A percentile compares a stretch with the other conserved stretches of the same genome.
phyloP scores from a whole-genome alignment of 352 stramenopile genomes.

The Phytopythium aichiense region DNA sequence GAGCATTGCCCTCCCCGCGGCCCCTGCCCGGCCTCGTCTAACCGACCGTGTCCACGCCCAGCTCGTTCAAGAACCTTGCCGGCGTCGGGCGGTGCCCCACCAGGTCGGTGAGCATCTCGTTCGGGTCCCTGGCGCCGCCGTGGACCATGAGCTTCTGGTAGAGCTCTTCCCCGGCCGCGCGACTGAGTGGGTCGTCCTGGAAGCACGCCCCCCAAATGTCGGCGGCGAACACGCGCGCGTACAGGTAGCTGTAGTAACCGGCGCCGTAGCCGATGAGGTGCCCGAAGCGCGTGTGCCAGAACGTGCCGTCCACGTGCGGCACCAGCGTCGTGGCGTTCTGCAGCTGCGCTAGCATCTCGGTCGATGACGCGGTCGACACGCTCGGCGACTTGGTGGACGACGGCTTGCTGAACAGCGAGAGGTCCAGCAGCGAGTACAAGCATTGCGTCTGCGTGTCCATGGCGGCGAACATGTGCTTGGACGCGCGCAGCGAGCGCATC shows the following conservation, averaged over 20 bases:
- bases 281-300: slow-evolving; percentile 85
- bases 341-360: slow-evolving; percentile 47
- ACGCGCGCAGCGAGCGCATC: slow-evolving; percentile 63
- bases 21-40: not conserved
- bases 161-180: slow-evolving; percentile 50
- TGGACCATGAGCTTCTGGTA: slow-evolving; percentile 76
- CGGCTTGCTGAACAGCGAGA: slow-evolving; percentile 57
- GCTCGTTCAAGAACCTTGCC: slow-evolving; percentile 63
- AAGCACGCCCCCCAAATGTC: slow-evolving; percentile 86
- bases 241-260: slow-evolving; percentile 92
- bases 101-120: slow-evolving; percentile 72
- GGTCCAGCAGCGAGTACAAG: slow-evolving; percentile 77
- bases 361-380: slow-evolving; percentile 39
- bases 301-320: slow-evolving; percentile 72
- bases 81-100: slow-evolving; percentile 58
- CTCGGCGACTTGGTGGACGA: slow-evolving; percentile 20
- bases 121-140: slow-evolving; percentile 86
- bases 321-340: slow-evolving; percentile 76
- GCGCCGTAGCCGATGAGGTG: slow-evolving; percentile 89
- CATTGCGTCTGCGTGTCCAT: slow-evolving; percentile 88
- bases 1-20: not conserved
- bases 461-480: slow-evolving; percentile 87
- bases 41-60: slow-evolving; percentile 39
- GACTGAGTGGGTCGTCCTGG: slow-evolving; percentile 47
- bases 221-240: slow-evolving; percentile 87